Base-by-base conservation (phyloP, 73 alveolate genomes). In the Paramecium sonneborni region DNA sequence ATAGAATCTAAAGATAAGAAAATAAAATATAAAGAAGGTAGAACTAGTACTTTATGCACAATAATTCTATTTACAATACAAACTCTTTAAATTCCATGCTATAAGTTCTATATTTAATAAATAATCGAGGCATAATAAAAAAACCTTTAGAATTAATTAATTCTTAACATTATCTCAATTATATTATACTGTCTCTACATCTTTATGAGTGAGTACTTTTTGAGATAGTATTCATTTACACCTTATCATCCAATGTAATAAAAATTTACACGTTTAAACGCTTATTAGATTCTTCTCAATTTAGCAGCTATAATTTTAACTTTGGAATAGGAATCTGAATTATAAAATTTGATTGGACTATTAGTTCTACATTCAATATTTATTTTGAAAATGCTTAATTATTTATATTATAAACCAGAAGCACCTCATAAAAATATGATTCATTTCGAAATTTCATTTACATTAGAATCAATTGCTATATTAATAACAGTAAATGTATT, bases 71-170 rank as follows among this genome's bases (percentile, higher is more conserved):
- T 62, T 21, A 32, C 44, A 26, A 62, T 62, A 5, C 48, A 62
- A 62, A 62, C 84, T 12, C 84, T 62, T 4, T 32, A 62, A 62
- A 62, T 62, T 6, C 84, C 84, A 62, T 62, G 84, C 24, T 62
- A 62, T 62, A 62, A 62, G 24, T 62, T 62, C 12, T 62, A 62
- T 32, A 62, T 62, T 5, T 32, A 62, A 62, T 26, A 62, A 62
- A 62, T 62, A 14, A 62, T 62, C 1, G 44, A 62, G 23, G 84
- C 84, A 30, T 26, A 62, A 15, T 2, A 62, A 32, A 26, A 62
- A 26, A 32, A 32, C 39, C 44, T 30, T 30, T 12, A 30, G 39
- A 62, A 62, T 12, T 12, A 62, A 62, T 26, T 62, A 62, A 32
- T 62, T 3, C 6, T 62, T 6, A 62, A 62, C 24, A 62, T 62